Conservation (phyloP, 1,139 yeast genomes). For the Hansenula lynferdii region DNA sequence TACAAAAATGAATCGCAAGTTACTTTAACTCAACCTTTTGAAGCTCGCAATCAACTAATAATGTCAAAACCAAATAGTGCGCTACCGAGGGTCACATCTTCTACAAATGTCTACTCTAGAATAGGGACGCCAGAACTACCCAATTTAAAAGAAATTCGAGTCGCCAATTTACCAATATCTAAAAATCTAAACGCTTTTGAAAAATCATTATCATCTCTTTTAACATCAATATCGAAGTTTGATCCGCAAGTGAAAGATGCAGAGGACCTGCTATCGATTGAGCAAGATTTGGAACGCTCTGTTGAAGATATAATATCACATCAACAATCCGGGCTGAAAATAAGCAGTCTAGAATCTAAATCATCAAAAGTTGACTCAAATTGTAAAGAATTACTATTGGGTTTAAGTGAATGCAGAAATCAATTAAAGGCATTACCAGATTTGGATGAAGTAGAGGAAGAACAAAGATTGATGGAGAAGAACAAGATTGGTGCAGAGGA, state of each 20-base stretch:
- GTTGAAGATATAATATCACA: slow-evolving; percentile 19
- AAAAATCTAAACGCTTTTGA: slow-evolving; percentile 27
- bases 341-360: slow-evolving; percentile 34
- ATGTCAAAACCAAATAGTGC: slow-evolving; percentile 3
- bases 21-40: too few relatives aligned
- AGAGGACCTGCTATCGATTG: slow-evolving; percentile 20
- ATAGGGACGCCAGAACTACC: slow-evolving; percentile 18
- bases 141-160: slow-evolving; percentile 12
- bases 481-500: slow-evolving; percentile 36
- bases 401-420: slow-evolving; percentile 47
- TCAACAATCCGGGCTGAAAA: slow-evolving; percentile 21
- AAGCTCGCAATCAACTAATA: too few relatives aligned
- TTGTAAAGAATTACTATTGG: slow-evolving; percentile 35
- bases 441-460: slow-evolving; percentile 29
- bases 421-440: slow-evolving; percentile 32
- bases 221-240: slow-evolving; percentile 27
- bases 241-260: slow-evolving; percentile 27
- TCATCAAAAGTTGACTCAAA: slow-evolving; percentile 31
- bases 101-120: slow-evolving; percentile 12
- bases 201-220: slow-evolving; percentile 22
- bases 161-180: slow-evolving; percentile 25
- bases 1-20: too few relatives aligned
- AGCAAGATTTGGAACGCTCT: slow-evolving; percentile 20
- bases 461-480: slow-evolving; percentile 26
- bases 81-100: slow-evolving; percentile 8